These are phyloP conservation scores for Fusarium marasasianum DNA, from an alignment of 2,329 filamentous ascomycete genomes.

Conservation along the genomic window DNA sequence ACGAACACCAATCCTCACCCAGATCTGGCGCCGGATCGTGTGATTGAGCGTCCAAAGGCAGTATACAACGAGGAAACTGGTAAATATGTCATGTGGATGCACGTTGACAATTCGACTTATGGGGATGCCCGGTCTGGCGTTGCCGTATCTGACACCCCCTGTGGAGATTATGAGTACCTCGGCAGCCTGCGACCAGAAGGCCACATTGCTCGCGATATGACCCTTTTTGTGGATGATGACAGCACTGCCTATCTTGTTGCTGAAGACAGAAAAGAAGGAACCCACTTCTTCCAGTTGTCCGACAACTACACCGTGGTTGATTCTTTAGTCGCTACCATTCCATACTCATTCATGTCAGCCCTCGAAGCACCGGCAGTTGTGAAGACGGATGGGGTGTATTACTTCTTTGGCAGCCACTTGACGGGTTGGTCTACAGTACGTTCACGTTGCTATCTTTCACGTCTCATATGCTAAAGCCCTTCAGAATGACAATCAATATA, in stretches of 20 bases:
- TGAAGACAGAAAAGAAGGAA: background rate
- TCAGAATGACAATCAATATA: background rate
- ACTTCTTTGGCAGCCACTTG: background rate
- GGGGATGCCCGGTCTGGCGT: conserved; percentile 72
- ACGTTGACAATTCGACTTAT: conserved; percentile 71
- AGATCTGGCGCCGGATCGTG: background rate
- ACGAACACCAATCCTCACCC: background rate
- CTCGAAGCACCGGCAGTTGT: background rate
- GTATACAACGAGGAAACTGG: conserved; percentile 70
- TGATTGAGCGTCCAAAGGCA: conserved; percentile 63
- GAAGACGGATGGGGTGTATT: background rate
- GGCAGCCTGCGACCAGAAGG: background rate
- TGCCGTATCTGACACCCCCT: conserved; percentile 47
- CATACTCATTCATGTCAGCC: background rate
- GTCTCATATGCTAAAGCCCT: background rate
- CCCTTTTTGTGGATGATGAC: background rate
- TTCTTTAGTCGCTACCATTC: background rate
- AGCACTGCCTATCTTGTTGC: background rate
- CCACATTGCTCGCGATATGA: background rate
- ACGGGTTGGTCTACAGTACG: background rate
- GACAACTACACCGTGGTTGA: background rate
- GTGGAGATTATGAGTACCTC: background rate
- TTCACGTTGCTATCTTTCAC: accelerated
- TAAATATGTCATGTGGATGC: conserved; percentile 74
- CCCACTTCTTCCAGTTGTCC: background rate